A percentile compares a stretch with the other conserved stretches of the same genome.
Conservation (phyloP, 2,329 filamentous ascomycete genomes). For the Cladosporium halotolerans region DNA sequence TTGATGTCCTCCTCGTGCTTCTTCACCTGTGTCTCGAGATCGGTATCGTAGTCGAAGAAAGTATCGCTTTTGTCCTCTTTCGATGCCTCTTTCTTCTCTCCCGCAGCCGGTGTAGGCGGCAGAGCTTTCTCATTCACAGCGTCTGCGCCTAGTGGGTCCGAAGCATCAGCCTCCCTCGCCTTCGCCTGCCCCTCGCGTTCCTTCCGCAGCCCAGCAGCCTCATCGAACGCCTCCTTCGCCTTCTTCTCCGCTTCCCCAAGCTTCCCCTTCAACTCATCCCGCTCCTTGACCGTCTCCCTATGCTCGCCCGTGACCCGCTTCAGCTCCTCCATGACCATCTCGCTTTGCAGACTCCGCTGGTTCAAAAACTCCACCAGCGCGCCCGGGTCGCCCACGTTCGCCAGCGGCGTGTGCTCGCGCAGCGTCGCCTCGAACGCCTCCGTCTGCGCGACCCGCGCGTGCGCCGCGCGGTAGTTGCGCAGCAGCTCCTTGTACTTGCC, state of each 20-base stretch:
- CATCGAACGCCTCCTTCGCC: conserved; percentile 55
- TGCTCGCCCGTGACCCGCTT: conserved; percentile 65
- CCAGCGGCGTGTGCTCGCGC: conserved; percentile 85
- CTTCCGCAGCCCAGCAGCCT: conserved; percentile 53
- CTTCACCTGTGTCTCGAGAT: conserved; percentile 71
- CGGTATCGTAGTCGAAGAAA: conserved; percentile 88
- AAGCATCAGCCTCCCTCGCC: conserved; percentile 2
- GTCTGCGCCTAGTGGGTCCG: conserved; percentile 2
- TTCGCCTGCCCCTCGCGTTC: conserved; percentile 19
- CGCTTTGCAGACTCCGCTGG: conserved; percentile 75
- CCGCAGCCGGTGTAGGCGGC: neutral
- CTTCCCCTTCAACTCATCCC: conserved; percentile 73
- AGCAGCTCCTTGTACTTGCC: conserved; percentile 82
- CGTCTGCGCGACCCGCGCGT: conserved; percentile 77
- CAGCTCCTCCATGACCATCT: conserved; percentile 91
- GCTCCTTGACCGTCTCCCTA: conserved; percentile 46
- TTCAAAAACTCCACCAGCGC: conserved; percentile 85
- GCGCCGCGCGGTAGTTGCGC: conserved; percentile 85
- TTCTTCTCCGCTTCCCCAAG: conserved; percentile 62
- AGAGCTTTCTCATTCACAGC: conserved; percentile 18
- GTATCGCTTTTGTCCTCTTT: conserved; percentile 53
- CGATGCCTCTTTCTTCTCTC: conserved; percentile 14
- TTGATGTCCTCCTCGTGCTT: conserved; percentile 64
- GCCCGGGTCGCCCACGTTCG: conserved; percentile 77
- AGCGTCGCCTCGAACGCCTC: conserved; percentile 89